phyloP scores from a whole-genome alignment of 2,329 filamentous ascomycete genomes.

The Periconia sp. region DNA sequence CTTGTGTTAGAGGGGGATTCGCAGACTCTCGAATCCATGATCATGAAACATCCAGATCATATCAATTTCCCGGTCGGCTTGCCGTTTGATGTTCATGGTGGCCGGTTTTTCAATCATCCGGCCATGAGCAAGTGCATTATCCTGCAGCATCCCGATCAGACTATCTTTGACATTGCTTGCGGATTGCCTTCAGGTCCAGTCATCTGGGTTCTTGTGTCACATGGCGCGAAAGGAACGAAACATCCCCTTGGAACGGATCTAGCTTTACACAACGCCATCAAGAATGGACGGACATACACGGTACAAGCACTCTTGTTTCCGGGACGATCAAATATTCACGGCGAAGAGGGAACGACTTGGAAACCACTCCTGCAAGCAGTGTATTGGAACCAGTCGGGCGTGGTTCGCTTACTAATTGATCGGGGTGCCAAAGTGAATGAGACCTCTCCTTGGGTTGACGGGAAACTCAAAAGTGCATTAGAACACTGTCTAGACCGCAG shows the following conservation, averaged over 20 bases:
- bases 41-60: slow-evolving; percentile 28
- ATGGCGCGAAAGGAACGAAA: slow-evolving; percentile 36
- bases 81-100: slow-evolving; percentile 29
- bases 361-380: slow-evolving; percentile 39
- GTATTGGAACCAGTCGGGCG: slow-evolving; percentile 36
- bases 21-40: slow-evolving; percentile 30
- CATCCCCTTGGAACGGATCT: slow-evolving; percentile 41
- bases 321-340: slow-evolving; percentile 32
- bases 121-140: slow-evolving; percentile 32
- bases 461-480: slow-evolving; percentile 25
- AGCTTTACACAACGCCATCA: slow-evolving; percentile 44
- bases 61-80: slow-evolving; percentile 39
- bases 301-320: slow-evolving; percentile 33
- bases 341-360: slow-evolving; percentile 30
- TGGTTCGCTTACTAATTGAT: slow-evolving; percentile 37
- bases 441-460: slow-evolving; percentile 12
- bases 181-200: slow-evolving; percentile 33
- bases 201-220: slow-evolving; percentile 32
- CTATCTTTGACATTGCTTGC: slow-evolving; percentile 39
- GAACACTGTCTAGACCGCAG: slow-evolving; percentile 35
- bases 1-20: slow-evolving; percentile 31
- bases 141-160: slow-evolving; percentile 39
- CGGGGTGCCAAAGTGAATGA: slow-evolving; percentile 37
- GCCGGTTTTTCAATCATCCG: slow-evolving; percentile 33
- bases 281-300: slow-evolving; percentile 36